Percentiles rank a stretch among this genome's conserved stretches.
Conservation (phyloP, 495 filamentous ascomycete genomes). For the Neurospora sp. region DNA sequence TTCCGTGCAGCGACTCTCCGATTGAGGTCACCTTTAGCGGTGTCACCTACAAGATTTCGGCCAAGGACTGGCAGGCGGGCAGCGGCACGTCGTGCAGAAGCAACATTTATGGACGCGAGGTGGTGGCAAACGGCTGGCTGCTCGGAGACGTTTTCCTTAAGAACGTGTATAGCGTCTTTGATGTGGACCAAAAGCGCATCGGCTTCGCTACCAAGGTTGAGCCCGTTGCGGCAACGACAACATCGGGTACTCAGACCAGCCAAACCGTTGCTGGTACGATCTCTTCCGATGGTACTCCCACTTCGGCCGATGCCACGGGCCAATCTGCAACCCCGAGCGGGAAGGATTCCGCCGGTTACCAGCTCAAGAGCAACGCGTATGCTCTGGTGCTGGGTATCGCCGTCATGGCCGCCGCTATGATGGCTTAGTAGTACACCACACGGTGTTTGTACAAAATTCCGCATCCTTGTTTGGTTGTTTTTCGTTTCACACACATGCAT, state of each 20-base stretch:
- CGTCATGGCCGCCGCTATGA: conserved; percentile 9
- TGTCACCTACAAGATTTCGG: conserved; percentile 49
- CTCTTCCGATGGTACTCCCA: conserved; percentile 5
- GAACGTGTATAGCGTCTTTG: conserved; percentile 84
- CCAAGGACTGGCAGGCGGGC: conserved; percentile 58
- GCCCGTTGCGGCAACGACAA: conserved; percentile 5
- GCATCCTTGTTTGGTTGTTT: background rate
- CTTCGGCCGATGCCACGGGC: conserved; percentile 1
- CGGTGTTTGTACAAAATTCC: background rate
- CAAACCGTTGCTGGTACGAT: background rate
- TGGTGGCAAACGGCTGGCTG: conserved; percentile 49
- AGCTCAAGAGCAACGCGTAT: conserved; percentile 5
- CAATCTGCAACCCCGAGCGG: conserved; percentile 1
- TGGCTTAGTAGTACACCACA: conserved; percentile 4
- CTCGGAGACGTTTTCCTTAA: conserved; percentile 78
- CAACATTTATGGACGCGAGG: conserved; percentile 48
- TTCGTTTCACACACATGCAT: background rate
- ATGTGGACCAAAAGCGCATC: conserved; percentile 49
- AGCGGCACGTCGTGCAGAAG: conserved; percentile 46
- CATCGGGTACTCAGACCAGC: background rate
- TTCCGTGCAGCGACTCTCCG: conserved; percentile 57
- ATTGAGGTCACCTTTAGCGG: conserved; percentile 33
- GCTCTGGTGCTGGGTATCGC: conserved; percentile 8
- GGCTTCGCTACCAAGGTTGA: conserved; percentile 33
- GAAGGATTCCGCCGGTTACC: conserved; percentile 8